Evolutionary conservation across 78 protist genomes (phyloP).

Genomic region (Cavenderia fasciculata): DNA sequence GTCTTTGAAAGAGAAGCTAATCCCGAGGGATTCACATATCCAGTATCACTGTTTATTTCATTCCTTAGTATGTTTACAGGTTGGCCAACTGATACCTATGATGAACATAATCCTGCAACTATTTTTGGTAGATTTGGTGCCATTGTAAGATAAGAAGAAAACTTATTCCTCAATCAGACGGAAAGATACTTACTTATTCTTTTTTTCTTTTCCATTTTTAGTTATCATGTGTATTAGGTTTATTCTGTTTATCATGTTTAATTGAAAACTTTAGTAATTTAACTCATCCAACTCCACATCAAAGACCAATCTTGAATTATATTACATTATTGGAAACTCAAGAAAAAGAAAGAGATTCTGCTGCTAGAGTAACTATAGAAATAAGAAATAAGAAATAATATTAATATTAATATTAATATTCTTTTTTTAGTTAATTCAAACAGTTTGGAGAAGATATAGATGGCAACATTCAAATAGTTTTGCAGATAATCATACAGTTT

Average conservation of each 20-base stretch:
- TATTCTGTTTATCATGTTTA: constrained; percentile 36
- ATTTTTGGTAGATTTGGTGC: constrained; percentile 64
- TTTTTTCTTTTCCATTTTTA: not conserved
- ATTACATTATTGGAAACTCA: constrained; percentile 27
- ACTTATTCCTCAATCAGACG: too few relatives aligned
- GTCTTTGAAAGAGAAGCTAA: constrained; percentile 43
- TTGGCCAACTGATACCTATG: constrained; percentile 74
- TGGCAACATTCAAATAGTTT: constrained; percentile 10
- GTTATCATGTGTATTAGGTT: constrained; percentile 53
- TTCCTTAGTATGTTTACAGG: constrained; percentile 53
- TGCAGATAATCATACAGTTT: constrained; percentile 12
- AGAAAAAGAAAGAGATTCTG: constrained; percentile 52
- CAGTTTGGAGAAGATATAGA: constrained; percentile 62
- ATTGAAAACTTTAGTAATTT: constrained; percentile 46
- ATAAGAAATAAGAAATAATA: too few relatives aligned
- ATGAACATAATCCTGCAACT: constrained; percentile 58
- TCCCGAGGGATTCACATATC: constrained; percentile 10
- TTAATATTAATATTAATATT: too few relatives aligned
- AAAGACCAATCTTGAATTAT: constrained; percentile 52
- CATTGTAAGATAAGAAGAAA: constrained; percentile 22
- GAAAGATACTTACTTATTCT: too few relatives aligned
- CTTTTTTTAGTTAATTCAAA: constrained; percentile 10
- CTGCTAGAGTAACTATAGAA: constrained; percentile 15
- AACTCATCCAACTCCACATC: constrained; percentile 61
- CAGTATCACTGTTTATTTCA: constrained; percentile 37